Evolutionary conservation across 371 early-diverging fungal species (phyloP).

Genomic region (Synchytrium microbalum): DNA sequence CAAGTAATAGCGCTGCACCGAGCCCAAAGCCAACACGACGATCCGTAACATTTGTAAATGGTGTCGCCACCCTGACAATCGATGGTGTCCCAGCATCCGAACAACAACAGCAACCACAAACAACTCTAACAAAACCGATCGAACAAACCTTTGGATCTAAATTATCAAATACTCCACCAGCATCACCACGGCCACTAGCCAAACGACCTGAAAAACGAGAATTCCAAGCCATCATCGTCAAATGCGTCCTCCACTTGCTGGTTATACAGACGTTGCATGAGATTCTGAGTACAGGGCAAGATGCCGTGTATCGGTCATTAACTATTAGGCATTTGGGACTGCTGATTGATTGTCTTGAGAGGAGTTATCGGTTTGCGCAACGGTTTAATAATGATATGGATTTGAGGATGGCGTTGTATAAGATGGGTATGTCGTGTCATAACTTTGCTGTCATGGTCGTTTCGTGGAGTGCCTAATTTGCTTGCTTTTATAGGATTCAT

Average conservation of each 20-base stretch:
- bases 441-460: conserved; percentile 68
- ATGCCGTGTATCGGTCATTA: conserved; percentile 50
- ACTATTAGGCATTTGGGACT: conserved; percentile 51
- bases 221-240: conserved; percentile 67
- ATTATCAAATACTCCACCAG: conserved; percentile 7
- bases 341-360: conserved; percentile 70
- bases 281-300: conserved; percentile 27
- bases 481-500: conserved; percentile 56
- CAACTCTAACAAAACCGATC: not conserved
- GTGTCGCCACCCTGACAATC: not conserved
- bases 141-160: not conserved
- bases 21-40: not conserved
- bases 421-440: conserved; percentile 28
- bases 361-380: conserved; percentile 74
- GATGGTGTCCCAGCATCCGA: conserved; percentile 1
- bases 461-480: conserved; percentile 66
- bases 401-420: conserved; percentile 70
- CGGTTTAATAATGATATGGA: conserved; percentile 72
- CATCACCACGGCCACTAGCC: conserved; percentile 11
- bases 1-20: not conserved
- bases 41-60: conserved; percentile 8
- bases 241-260: conserved; percentile 69
- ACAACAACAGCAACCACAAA: conserved; percentile 10
- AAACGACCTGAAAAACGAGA: conserved; percentile 48
- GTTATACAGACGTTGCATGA: conserved; percentile 72